Conservation (phyloP, 441 rosid species). For the Pelargonium australe region DNA sequence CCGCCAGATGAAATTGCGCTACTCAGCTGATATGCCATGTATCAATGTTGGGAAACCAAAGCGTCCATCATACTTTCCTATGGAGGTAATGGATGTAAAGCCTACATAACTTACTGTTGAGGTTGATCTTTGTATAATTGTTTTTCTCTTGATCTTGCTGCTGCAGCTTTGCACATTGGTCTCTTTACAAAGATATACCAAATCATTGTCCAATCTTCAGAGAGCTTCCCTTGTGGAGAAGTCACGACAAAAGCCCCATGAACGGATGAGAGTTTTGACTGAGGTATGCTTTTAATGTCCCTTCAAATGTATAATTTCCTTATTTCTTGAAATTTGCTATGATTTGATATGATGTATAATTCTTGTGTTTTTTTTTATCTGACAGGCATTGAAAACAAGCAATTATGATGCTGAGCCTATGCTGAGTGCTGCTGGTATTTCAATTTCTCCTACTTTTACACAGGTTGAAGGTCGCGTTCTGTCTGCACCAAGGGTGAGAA, state of each 20-base stretch:
- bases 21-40: slow-evolving; percentile 66
- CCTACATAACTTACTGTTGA: background rate
- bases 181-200: slow-evolving; percentile 75
- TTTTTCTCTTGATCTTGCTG: background rate
- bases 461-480: slow-evolving; percentile 61
- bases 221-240: slow-evolving; percentile 78
- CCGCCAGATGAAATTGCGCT: slow-evolving; percentile 41
- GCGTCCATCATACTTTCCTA: slow-evolving; percentile 63
- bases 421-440: slow-evolving; percentile 59
- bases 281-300: slow-evolving; percentile 30
- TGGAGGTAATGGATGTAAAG: slow-evolving; percentile 43
- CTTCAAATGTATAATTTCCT: background rate
- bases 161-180: slow-evolving; percentile 58
- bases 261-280: slow-evolving; percentile 58
- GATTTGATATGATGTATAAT: background rate
- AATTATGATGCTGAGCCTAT: slow-evolving; percentile 64
- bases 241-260: slow-evolving; percentile 79
- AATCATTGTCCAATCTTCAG: slow-evolving; percentile 51
- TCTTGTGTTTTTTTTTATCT: background rate
- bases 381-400: slow-evolving; percentile 43
- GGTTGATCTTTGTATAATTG: background rate
- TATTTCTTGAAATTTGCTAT: background rate
- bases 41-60: slow-evolving; percentile 81
- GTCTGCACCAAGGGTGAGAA: background rate
- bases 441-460: slow-evolving; percentile 45